Conservation (phyloP, 257 asterid genomes). For the Primulina eburnea region DNA sequence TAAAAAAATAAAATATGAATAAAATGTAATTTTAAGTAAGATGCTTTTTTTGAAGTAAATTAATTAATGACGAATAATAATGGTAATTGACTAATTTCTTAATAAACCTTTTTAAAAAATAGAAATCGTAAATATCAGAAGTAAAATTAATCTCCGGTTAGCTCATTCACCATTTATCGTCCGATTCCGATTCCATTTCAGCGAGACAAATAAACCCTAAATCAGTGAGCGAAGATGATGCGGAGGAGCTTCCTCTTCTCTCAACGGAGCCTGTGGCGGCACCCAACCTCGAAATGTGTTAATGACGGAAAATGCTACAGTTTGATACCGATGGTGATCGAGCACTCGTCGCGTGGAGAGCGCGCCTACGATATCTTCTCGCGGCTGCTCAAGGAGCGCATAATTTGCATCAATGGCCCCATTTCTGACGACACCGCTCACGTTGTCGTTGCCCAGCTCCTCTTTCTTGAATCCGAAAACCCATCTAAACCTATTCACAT, state of each 20-base stretch:
- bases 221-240: not conserved
- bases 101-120: too few relatives aligned
- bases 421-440: slow-evolving; percentile 85
- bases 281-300: not conserved
- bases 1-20: too few relatives aligned
- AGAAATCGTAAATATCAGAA: too few relatives aligned
- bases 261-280: not conserved
- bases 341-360: slow-evolving; percentile 89
- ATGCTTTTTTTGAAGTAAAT: too few relatives aligned
- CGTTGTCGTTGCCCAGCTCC: slow-evolving; percentile 90
- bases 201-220: not conserved
- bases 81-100: too few relatives aligned
- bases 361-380: slow-evolving; percentile 94
- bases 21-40: too few relatives aligned
- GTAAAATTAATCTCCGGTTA: not conserved
- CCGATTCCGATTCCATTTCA: not conserved
- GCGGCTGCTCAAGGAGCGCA: slow-evolving; percentile 80
- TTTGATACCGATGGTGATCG: slow-evolving; percentile 85
- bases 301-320: slow-evolving; percentile 46
- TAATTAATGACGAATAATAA: too few relatives aligned
- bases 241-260: not conserved
- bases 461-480: slow-evolving; percentile 87
- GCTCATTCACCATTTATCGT: not conserved
- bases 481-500: slow-evolving; percentile 86
- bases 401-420: slow-evolving; percentile 86